These are phyloP conservation scores for Aureobasidium subglaciale DNA, from an alignment of 2,329 filamentous ascomycete species.

Conservation along the genomic window DNA sequence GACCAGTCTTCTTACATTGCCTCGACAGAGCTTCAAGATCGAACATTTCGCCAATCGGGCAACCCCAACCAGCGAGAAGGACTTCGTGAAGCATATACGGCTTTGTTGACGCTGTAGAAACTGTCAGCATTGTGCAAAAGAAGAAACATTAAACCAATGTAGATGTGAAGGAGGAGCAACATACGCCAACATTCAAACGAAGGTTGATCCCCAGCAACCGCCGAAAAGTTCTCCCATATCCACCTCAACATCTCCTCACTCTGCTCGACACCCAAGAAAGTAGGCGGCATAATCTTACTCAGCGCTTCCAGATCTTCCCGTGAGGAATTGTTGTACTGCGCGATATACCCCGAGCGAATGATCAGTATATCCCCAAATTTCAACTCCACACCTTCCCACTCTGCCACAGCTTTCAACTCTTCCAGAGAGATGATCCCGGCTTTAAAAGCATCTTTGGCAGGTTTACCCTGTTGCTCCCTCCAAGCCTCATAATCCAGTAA, in stretches of 20 bases:
- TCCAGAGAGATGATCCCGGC: conserved; percentile 29
- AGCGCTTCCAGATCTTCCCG: conserved; percentile 32
- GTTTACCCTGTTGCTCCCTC: conserved; percentile 36
- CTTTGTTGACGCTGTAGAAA: conserved; percentile 26
- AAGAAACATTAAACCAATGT: not conserved
- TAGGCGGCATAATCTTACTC: conserved; percentile 32
- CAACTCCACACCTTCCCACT: conserved; percentile 42
- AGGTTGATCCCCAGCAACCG: conserved; percentile 34
- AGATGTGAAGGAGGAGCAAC: not conserved
- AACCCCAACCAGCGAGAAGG: conserved; percentile 43
- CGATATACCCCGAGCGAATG: conserved; percentile 43
- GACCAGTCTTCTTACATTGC: conserved; percentile 31
- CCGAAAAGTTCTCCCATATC: conserved; percentile 33
- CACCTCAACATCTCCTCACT: conserved; percentile 39
- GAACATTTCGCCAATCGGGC: conserved; percentile 46
- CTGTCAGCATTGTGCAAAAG: not conserved
- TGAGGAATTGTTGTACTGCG: conserved; percentile 33
- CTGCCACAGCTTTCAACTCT: conserved; percentile 39
- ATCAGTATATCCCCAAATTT: conserved; percentile 52
- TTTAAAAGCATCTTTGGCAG: conserved; percentile 30
- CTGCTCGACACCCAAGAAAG: conserved; percentile 44
- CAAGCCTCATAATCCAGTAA: conserved; percentile 48
- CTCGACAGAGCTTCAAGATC: conserved; percentile 40
- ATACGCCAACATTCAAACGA: conserved; percentile 32
- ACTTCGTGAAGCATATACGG: conserved; percentile 39